Base-by-base conservation (phyloP, 2,329 filamentous ascomycete genomes). In the Escovopsis weberi region DNA sequence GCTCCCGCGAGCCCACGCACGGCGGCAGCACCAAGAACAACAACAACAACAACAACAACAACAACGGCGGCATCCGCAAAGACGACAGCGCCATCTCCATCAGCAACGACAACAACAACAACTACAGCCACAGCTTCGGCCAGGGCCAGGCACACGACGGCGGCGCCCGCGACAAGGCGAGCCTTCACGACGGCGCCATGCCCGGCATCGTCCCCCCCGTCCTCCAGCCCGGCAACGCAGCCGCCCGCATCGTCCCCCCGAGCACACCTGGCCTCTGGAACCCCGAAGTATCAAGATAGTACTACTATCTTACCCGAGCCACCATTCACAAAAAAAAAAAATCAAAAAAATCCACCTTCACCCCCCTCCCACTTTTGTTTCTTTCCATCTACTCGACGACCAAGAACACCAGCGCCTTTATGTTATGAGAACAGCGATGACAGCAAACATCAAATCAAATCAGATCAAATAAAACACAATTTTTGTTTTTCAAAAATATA, bases 241-340 rank as follows among this genome's bases (percentile, higher is more conserved):
- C 63, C 39, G 77, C 76, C 57, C 69, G 67, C 49, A 66, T 79
- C 12, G 61, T 77, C n/a, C 74, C 80, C 59, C 78, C 75, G 26
- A 76, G 71, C 33, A 78, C 75, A 51, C 15, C 15, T 15, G 77
- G 77, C 2, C 58, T 82, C 43, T 82, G 78, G 78, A 72, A 60
- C 37, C 60, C 56, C 7, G 49, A 56, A 12, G 46, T 55, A 18
- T 40, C 44, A 7, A 45, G 40, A 35, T 45, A 43, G 40, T 37
- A 40, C 28, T 19, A 6, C 11, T 12, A 37, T 38, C 12, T 11
- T 11, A 15, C 28, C 12, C 9, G 9, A 19, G 33, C 15, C 11
- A 35, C 18, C 12, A 35, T 35, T 12, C 33, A 35, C n/a, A 35
- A 2, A 15, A 15, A 15, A 15, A 15, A 15, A 15, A 15, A 15